phyloP scores from a whole-genome alignment of 2,329 filamentous ascomycete genomes.

The Immersiporthe knoxdaviesiana region DNA sequence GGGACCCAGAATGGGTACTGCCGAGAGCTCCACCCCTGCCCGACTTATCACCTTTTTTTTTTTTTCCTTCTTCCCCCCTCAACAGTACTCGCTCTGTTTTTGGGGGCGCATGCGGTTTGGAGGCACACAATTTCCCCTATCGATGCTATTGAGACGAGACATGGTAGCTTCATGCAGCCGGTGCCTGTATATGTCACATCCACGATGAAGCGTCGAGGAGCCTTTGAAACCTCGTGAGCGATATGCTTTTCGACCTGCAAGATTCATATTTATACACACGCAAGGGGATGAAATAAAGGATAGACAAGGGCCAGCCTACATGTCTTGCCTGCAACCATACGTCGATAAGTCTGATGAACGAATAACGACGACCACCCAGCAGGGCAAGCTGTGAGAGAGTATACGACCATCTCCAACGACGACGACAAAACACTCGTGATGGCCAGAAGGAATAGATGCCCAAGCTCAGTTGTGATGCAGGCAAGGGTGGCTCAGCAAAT shows the following conservation, averaged over 20 bases:
- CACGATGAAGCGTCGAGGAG: not conserved
- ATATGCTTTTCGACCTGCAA: not conserved
- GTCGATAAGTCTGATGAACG: too few relatives aligned
- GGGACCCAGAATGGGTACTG: not conserved
- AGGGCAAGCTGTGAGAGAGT: too few relatives aligned
- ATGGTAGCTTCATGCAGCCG: not conserved
- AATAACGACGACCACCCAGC: too few relatives aligned
- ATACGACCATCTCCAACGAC: not conserved
- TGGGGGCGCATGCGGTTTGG: not conserved
- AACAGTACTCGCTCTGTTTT: not conserved
- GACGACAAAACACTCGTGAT: not conserved
- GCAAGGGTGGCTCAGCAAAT: not conserved
- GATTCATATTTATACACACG: too few relatives aligned
- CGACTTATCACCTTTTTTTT: slow-evolving; percentile 6
- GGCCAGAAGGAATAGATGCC: not conserved
- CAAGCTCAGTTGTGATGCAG: not conserved
- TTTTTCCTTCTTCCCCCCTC: too few relatives aligned
- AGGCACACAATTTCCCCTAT: not conserved
- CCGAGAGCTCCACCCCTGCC: slow-evolving; percentile 26
- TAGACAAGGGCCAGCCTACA: too few relatives aligned
- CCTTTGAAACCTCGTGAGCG: not conserved
- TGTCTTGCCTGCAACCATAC: too few relatives aligned
- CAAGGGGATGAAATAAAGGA: too few relatives aligned
- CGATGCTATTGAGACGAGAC: not conserved
- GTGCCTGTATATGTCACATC: not conserved